Percentiles rank a stretch among this genome's conserved stretches.
Conservation (phyloP, 805 yeast genomes). For the Wickerhamia fluorescens region DNA sequence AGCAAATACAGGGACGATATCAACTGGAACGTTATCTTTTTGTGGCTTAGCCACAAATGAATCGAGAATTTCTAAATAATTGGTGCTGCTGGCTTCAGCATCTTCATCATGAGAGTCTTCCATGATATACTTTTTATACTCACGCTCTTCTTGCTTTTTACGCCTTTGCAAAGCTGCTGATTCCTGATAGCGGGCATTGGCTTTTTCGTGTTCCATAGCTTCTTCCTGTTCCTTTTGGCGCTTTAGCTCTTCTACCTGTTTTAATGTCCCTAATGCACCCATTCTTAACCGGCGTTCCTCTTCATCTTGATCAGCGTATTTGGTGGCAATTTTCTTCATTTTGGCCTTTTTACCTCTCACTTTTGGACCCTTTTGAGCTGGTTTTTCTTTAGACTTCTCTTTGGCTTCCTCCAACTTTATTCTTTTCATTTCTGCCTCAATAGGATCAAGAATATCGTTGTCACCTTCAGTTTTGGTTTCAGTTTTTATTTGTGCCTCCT, state of each 20-base stretch:
- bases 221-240: constrained; percentile 14
- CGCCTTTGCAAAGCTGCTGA: constrained; percentile 35
- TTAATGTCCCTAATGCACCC: constrained; percentile 79
- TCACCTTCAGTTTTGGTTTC: constrained; percentile 4
- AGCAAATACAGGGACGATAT: constrained; percentile 80
- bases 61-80: constrained; percentile 40
- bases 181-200: constrained; percentile 22
- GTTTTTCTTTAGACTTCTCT: constrained; percentile 1
- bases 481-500: neutral
- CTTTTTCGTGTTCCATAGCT: constrained; percentile 12
- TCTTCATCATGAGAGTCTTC: constrained; percentile 19
- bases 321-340: constrained; percentile 70
- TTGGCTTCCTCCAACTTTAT: constrained; percentile 6
- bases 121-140: constrained; percentile 37
- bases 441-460: constrained; percentile 10
- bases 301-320: constrained; percentile 89
- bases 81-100: constrained; percentile 21
- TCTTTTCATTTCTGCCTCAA: constrained; percentile 6
- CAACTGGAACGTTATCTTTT: constrained; percentile 45
- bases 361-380: constrained; percentile 15
- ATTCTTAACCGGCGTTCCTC: constrained; percentile 71
- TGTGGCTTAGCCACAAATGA: constrained; percentile 39
- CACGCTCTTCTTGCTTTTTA: constrained; percentile 38
- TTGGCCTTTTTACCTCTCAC: constrained; percentile 85
- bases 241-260: constrained; percentile 37